phyloP scores from a whole-genome alignment of 106 monocot genomes.

The Allium sativum region DNA sequence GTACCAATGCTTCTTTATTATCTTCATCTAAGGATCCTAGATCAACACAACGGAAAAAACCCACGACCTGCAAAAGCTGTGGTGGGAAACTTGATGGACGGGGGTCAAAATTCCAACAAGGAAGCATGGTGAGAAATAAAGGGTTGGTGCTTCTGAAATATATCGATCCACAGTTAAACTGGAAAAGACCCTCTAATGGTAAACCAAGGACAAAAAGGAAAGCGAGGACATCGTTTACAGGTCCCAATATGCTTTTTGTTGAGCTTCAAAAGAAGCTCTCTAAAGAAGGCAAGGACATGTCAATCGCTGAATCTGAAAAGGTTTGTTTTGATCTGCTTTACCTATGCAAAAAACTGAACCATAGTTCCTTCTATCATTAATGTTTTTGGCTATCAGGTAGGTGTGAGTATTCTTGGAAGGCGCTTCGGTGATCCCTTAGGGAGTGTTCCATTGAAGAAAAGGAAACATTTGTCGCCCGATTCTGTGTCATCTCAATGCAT shows the following conservation, averaged over 20 bases:
- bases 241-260: slow-evolving; percentile 6
- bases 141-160: slow-evolving; percentile 37
- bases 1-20: slow-evolving; percentile 21
- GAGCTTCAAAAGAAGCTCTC: slow-evolving; percentile 7
- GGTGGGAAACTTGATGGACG: slow-evolving; percentile 33
- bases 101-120: slow-evolving; percentile 19
- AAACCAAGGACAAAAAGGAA: slow-evolving; percentile 56
- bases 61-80: slow-evolving; percentile 48
- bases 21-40: slow-evolving; percentile 20
- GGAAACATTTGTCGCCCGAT: slow-evolving; percentile 50
- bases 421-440: slow-evolving; percentile 57
- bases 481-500: slow-evolving; percentile 15
- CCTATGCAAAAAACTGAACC: neutral
- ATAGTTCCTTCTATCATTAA: slow-evolving; percentile 6
- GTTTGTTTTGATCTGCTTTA: slow-evolving; percentile 17
- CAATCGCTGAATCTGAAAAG: slow-evolving; percentile 81
- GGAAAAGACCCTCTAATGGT: slow-evolving; percentile 49
- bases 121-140: slow-evolving; percentile 41
- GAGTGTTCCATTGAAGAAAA: slow-evolving; percentile 88
- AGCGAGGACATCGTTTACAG: slow-evolving; percentile 48
- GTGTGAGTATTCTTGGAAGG: slow-evolving; percentile 74
- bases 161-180: slow-evolving; percentile 54
- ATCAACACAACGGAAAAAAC: slow-evolving; percentile 5
- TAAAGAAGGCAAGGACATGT: slow-evolving; percentile 34
- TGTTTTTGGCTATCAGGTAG: slow-evolving; percentile 42